These are phyloP conservation scores for Alternaria arborescens DNA, from an alignment of 2,329 filamentous ascomycete genomes.

Conservation along the genomic window DNA sequence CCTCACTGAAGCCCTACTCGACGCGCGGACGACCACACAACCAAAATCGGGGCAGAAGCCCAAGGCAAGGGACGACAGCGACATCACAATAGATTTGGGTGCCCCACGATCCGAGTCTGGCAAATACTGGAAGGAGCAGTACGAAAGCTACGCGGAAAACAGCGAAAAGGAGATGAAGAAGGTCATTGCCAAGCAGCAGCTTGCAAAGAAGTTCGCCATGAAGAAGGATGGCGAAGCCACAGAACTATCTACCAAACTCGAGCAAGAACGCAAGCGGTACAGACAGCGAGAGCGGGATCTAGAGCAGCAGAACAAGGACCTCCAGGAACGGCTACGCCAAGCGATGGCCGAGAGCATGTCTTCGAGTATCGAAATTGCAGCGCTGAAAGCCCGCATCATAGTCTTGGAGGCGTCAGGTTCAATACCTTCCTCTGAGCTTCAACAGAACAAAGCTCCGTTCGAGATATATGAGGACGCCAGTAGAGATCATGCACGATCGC, in stretches of 20 bases:
- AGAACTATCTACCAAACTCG: constrained; percentile 70
- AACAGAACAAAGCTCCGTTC: constrained; percentile 34
- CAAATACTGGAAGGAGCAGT: constrained; percentile 82
- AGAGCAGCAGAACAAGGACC: constrained; percentile 64
- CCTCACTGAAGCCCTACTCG: constrained; percentile 56
- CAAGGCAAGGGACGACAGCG: constrained; percentile 60
- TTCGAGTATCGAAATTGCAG: constrained; percentile 45
- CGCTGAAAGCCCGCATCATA: constrained; percentile 44
- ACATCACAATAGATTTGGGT: constrained; percentile 74
- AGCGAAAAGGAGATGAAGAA: constrained; percentile 78
- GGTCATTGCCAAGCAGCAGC: constrained; percentile 79
- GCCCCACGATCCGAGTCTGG: constrained; percentile 79
- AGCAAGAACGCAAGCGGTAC: constrained; percentile 73
- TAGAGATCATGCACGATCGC: constrained; percentile 27
- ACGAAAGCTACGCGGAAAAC: constrained; percentile 75
- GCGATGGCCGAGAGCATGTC: constrained; percentile 45
- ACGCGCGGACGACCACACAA: constrained; percentile 54
- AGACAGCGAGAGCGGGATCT: constrained; percentile 71
- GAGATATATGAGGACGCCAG: constrained; percentile 44
- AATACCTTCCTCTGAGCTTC: constrained; percentile 24
- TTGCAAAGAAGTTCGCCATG: constrained; percentile 80
- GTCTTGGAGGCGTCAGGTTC: constrained; percentile 37
- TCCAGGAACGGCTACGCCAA: constrained; percentile 48
- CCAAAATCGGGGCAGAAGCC: constrained; percentile 39
- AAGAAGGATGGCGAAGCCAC: constrained; percentile 78